Evolutionary conservation across 2,329 filamentous ascomycete genomes (phyloP), one percentile per base, ranked within the genome.

Genomic region (Fusarium metavorans): DNA sequence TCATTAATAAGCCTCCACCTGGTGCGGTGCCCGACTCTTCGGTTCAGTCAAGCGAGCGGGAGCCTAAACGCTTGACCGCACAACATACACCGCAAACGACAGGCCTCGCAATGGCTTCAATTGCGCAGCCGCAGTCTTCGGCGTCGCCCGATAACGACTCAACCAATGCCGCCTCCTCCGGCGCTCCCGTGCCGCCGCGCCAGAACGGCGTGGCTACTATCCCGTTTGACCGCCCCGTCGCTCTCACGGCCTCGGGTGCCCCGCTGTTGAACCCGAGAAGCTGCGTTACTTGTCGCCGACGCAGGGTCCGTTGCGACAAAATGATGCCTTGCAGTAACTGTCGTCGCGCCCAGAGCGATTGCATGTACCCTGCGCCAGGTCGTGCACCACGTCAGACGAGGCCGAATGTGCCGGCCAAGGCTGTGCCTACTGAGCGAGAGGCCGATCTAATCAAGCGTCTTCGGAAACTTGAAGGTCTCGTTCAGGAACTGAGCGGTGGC

Each of bases 281-380:
- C 61, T 87, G 86, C 71, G 84, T 87, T 13, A 87, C 84, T 23
- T 87, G 86, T 71, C 83, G 86, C 18, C 84, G 85, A 45, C 85
- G 91, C 67, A 92, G 93, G 82, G 93, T 95, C 57, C 92, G 92
- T 76, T 95, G 93, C 85, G 92, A 95, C 84, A 95, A 94, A 84
- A 87, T 89, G 75, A 90, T 93, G 85, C 92, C 92, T 14, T 95
- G 93, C 81, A 73, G 65, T 56, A 74, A 75, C 27, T 74, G 72
- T 52, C 72, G 72, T 45, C 89, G 92, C 71, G 92, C 91, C 37
- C 85, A 91, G 76, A 92, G 92, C 68, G 88, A 92, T 76, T 95
- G 93, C 81, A 84, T 94, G 58, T 95, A 93, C 77, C 93, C 93
- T 0, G 91, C 92, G 2, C 93, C 93, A 1, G 93, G 92, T 11